A percentile compares a stretch with the other conserved stretches of the same genome.
phyloP scores from a whole-genome alignment of 805 yeast species.

The Monosporozyma solicola region DNA sequence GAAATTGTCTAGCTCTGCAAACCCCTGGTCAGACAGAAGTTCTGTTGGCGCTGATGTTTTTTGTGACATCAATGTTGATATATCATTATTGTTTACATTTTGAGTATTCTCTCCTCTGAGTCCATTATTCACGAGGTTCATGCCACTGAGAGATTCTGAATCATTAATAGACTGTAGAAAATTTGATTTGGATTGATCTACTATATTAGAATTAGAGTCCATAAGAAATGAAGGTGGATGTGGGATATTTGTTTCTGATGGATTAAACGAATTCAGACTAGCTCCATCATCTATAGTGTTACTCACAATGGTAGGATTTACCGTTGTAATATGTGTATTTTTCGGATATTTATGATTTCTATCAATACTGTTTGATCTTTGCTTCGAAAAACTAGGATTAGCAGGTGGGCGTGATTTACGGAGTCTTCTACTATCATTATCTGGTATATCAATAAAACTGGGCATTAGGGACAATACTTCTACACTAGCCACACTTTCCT shows the following conservation, averaged over 20 bases:
- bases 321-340: conserved; percentile 7
- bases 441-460: conserved; percentile 33
- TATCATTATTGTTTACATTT: neutral
- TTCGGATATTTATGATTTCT: conserved; percentile 14
- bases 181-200: neutral
- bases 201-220: neutral
- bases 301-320: conserved; percentile 13
- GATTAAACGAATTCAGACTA: conserved; percentile 4
- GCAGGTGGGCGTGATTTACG: neutral
- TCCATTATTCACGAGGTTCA: neutral
- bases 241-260: neutral
- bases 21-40: conserved; percentile 18
- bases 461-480: conserved; percentile 36
- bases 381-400: conserved; percentile 2
- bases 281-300: conserved; percentile 11
- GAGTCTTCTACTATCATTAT: conserved; percentile 1
- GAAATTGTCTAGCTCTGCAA: conserved; percentile 25
- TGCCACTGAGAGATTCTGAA: neutral
- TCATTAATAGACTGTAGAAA: neutral
- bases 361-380: conserved; percentile 15
- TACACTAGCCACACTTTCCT: conserved; percentile 21
- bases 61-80: conserved; percentile 4
- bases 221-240: neutral
- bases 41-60: conserved; percentile 18
- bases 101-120: neutral